Evolutionary conservation across 1,284 basidiomycete genomes (phyloP).

Genomic region (Malassezia sympodialis): DNA sequence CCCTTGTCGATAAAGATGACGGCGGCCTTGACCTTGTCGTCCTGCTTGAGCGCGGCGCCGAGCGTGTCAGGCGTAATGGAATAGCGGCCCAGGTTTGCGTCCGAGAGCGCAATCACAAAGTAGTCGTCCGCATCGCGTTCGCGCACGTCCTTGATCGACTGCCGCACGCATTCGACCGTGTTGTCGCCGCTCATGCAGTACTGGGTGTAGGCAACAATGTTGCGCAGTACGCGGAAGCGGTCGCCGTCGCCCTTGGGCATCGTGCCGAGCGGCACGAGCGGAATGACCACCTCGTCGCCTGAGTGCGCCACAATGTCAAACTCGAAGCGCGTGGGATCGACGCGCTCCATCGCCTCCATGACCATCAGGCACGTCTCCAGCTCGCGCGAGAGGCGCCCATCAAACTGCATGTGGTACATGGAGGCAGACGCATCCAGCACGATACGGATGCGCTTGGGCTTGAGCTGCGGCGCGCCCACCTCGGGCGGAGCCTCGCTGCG

Average conservation of each 20-base stretch:
- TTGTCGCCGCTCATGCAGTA: constrained; percentile 33
- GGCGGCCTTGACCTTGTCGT: constrained; percentile 38
- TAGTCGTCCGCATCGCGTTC: constrained; percentile 42
- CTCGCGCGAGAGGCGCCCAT: constrained; percentile 40
- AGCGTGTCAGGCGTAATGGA: constrained; percentile 38
- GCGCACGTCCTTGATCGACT: constrained; percentile 29
- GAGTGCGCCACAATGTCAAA: constrained; percentile 48
- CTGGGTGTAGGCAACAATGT: constrained; percentile 35
- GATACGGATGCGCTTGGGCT: constrained; percentile 49
- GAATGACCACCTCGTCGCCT: constrained; percentile 45
- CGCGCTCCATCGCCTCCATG: constrained; percentile 44
- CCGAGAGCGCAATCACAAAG: constrained; percentile 49
- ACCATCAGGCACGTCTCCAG: constrained; percentile 45
- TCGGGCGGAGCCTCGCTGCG: constrained; percentile 43
- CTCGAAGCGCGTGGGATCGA: constrained; percentile 37
- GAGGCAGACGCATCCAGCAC: constrained; percentile 45
- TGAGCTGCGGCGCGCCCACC: constrained; percentile 44
- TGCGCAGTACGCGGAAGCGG: constrained; percentile 36
- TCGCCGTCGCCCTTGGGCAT: constrained; percentile 40
- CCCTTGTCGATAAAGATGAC: constrained; percentile 43
- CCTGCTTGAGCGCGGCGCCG: constrained; percentile 24
- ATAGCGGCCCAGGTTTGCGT: constrained; percentile 49
- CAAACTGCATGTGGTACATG: constrained; percentile 47
- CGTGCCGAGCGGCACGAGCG: constrained; percentile 29
- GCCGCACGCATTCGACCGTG: constrained; percentile 30